These are phyloP conservation scores for Cardamine chenopodiifolia DNA, from an alignment of 345 rosid species.

Conservation along the genomic window DNA sequence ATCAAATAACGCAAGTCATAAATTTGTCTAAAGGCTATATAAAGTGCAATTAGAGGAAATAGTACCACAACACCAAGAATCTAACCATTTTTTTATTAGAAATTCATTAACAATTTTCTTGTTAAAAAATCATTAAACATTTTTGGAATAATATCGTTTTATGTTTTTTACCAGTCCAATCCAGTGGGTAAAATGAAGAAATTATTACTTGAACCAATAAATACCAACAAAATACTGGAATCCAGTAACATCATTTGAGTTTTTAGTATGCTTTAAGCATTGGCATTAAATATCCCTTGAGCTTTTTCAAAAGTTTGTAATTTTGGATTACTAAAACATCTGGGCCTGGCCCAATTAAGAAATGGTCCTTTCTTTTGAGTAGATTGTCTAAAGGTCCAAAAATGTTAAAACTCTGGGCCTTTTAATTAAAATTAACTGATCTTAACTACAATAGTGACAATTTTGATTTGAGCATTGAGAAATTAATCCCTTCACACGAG, in stretches of 20 bases:
- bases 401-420: constrained; percentile 2
- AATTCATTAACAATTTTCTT: not conserved
- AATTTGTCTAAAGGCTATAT: not conserved
- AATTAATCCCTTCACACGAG: not conserved
- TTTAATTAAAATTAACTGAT: not conserved
- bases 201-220: not conserved
- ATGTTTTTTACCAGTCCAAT: not conserved
- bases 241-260: not conserved
- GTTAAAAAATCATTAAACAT: not conserved
- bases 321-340: not conserved
- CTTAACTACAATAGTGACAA: not conserved
- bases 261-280: not conserved
- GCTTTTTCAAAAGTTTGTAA: not conserved
- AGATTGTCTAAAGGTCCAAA: not conserved
- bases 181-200: constrained; percentile 9
- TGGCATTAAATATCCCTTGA: not conserved
- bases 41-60: not conserved
- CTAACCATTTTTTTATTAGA: not conserved
- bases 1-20: not conserved
- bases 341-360: not conserved
- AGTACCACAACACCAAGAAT: constrained; percentile 9
- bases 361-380: not conserved
- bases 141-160: not conserved
- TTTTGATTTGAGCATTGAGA: not conserved
- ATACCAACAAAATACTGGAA: not conserved